Evolutionary conservation across 2,329 filamentous ascomycete genomes (phyloP).

Genomic region (Aspergillus thermomutatus): DNA sequence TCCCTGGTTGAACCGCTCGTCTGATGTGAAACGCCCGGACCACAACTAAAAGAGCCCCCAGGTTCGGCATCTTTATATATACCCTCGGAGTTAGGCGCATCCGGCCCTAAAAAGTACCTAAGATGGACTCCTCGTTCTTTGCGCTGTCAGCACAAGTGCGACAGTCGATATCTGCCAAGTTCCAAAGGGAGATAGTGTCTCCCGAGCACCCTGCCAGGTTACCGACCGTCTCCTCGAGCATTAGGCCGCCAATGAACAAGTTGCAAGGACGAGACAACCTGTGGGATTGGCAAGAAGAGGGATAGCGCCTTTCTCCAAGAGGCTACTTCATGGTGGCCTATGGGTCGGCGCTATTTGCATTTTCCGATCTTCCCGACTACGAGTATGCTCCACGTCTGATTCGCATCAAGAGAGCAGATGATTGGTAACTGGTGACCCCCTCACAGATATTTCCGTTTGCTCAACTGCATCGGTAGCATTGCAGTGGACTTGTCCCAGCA

Average conservation of each 20-base stretch:
- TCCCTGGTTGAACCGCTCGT: not conserved
- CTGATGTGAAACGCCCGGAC: not conserved
- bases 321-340: constrained; percentile 17
- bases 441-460: not conserved
- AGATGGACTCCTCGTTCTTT: not conserved
- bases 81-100: constrained; percentile 11
- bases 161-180: constrained; percentile 6
- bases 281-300: constrained; percentile 22
- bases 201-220: not conserved
- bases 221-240: constrained; percentile 13
- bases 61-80: constrained; percentile 4
- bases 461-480: not conserved
- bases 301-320: constrained; percentile 19
- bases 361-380: constrained; percentile 21
- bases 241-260: constrained; percentile 21
- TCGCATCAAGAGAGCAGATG: constrained; percentile 7
- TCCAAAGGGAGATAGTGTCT: not conserved
- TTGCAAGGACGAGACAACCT: constrained; percentile 16
- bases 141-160: not conserved
- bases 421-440: not conserved
- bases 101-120: constrained; percentile 7
- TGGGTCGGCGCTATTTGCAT: constrained; percentile 23
- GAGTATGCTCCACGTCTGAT: constrained; percentile 13
- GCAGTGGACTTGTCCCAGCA: not conserved
- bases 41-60: constrained; percentile 4